Evolutionary conservation across 257 asterid genomes (phyloP).

Genomic region (Buddleja alternifolia): DNA sequence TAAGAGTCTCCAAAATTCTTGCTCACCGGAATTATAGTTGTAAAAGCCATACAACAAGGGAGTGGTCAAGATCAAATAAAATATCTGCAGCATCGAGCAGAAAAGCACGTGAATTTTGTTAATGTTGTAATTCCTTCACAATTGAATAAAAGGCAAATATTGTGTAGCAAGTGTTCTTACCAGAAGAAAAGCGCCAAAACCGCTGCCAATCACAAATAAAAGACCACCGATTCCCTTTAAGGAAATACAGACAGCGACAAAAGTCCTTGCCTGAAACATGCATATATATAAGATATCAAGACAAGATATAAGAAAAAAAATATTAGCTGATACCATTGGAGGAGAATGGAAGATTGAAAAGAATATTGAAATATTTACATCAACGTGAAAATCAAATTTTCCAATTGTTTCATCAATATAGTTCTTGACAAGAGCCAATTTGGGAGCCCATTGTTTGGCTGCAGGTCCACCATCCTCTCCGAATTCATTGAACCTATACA

Average conservation of each 20-base stretch:
- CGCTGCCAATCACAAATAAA: conserved; percentile 61
- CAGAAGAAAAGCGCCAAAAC: conserved; percentile 57
- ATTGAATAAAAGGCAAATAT: conserved; percentile 6
- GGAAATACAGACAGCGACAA: conserved; percentile 49
- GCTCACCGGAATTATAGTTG: conserved; percentile 40
- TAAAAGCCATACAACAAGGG: conserved; percentile 51
- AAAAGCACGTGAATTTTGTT: not conserved
- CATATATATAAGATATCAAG: not conserved
- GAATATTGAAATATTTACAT: conserved; percentile 34
- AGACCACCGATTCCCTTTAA: conserved; percentile 66
- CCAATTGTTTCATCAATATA: conserved; percentile 41
- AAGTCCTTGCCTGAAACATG: conserved; percentile 45
- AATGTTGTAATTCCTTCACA: not conserved
- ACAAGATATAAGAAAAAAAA: not conserved
- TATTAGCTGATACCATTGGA: too few species aligned
- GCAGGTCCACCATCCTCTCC: conserved; percentile 71
- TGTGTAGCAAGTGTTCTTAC: conserved; percentile 31
- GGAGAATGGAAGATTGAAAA: too few species aligned
- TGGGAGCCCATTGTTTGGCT: conserved; percentile 54
- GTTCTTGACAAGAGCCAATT: conserved; percentile 43
- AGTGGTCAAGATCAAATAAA: conserved; percentile 44
- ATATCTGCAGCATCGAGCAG: conserved; percentile 40
- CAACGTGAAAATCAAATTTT: conserved; percentile 35
- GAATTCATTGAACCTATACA: conserved; percentile 57
- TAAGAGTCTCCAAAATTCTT: conserved; percentile 35